Evolutionary conservation across 176 grass and related monocot genomes (phyloP).

Genomic region (Elymus sibiricus): DNA sequence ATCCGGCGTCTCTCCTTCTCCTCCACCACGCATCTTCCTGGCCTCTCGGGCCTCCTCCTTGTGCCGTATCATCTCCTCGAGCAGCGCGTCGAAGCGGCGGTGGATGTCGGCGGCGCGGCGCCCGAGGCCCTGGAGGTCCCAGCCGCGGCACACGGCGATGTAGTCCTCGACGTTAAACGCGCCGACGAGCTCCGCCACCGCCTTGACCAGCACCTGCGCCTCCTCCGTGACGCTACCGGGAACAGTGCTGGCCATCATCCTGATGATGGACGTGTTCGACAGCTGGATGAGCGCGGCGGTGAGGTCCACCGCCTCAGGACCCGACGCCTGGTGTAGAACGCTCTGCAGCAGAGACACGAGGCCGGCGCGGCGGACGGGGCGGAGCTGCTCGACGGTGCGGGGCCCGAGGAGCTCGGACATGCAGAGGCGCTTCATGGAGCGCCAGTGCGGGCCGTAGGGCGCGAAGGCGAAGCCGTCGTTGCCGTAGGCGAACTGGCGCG

Average conservation of each 20-base stretch:
- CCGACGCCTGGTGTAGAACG: background rate
- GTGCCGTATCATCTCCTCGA: conserved; percentile 56
- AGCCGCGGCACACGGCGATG: conserved; percentile 43
- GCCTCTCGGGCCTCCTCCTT: conserved; percentile 43
- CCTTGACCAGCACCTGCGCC: conserved; percentile 49
- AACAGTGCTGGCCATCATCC: conserved; percentile 48
- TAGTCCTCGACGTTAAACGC: conserved; percentile 66
- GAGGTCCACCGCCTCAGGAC: conserved; percentile 27
- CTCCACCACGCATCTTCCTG: background rate
- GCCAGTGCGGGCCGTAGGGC: conserved; percentile 65
- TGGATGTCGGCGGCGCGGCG: conserved; percentile 40
- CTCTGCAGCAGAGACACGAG: conserved; percentile 1
- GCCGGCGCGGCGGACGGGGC: conserved; percentile 47
- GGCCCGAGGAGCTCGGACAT: conserved; percentile 68
- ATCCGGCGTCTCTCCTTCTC: background rate
- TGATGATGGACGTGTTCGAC: conserved; percentile 45
- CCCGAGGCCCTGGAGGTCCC: conserved; percentile 75
- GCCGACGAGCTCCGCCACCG: conserved; percentile 51
- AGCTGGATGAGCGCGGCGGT: conserved; percentile 51
- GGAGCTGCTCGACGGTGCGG: conserved; percentile 58
- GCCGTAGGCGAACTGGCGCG: conserved; percentile 49
- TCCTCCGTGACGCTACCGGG: conserved; percentile 35
- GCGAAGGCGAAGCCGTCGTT: conserved; percentile 62
- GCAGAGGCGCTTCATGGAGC: conserved; percentile 75
- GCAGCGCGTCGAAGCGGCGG: conserved; percentile 47